phyloP scores from a whole-genome alignment of 441 rosid species.

The Viola pubescens region DNA sequence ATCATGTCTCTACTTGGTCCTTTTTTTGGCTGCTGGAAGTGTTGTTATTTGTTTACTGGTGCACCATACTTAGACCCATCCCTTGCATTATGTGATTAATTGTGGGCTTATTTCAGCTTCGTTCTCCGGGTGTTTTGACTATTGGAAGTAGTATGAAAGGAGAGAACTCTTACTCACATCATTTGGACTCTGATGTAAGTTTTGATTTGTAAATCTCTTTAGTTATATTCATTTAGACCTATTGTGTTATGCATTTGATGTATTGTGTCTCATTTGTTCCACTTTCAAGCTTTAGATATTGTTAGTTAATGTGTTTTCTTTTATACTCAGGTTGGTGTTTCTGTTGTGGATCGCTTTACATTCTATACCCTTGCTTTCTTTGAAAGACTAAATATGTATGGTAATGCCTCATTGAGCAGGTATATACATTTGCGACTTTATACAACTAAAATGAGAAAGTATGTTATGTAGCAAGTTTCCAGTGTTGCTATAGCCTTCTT shows the following conservation, averaged over 20 bases:
- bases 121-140: constrained; percentile 92
- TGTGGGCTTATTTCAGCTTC: constrained; percentile 41
- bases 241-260: not conserved
- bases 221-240: not conserved
- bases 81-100: not conserved
- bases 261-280: constrained; percentile 3
- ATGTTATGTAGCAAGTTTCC: constrained; percentile 2
- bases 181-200: constrained; percentile 91
- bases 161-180: constrained; percentile 96
- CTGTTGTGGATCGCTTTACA: constrained; percentile 93
- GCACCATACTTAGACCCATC: not conserved
- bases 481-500: not conserved
- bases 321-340: constrained; percentile 72
- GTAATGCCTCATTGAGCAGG: constrained; percentile 90
- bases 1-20: no score
- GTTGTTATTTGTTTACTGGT: not conserved
- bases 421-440: constrained; percentile 22
- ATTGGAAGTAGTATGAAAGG: constrained; percentile 97
- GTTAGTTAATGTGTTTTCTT: not conserved
- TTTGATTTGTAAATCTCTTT: constrained; percentile 5
- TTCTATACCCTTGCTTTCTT: constrained; percentile 92
- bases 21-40: not conserved
- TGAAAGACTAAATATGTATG: constrained; percentile 82
- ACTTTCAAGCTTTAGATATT: constrained; percentile 9
- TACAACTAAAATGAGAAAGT: constrained; percentile 7